Base-by-base conservation (phyloP, 169 alveolate species). In the Miamiensis avidus region DNA sequence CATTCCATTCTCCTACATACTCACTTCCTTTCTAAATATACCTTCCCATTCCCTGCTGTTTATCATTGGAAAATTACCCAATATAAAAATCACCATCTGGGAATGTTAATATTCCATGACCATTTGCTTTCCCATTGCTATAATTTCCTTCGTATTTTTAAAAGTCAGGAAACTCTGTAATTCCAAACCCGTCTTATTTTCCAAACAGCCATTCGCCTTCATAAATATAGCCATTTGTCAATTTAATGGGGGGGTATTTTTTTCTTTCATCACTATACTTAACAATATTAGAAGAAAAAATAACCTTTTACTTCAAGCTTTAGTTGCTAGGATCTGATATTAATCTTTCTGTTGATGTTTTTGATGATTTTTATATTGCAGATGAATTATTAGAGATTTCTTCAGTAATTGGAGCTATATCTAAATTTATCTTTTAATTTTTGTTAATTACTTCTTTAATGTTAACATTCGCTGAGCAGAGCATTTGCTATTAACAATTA, bases 1-100 rank as follows among this genome's bases (percentile, higher is more conserved):
- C 88, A 25, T 78, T 65, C 89, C 89, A 85, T 32, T 69, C 78
- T 33, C 94, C 94, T 81, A 93, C 97, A 84, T 97, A 97, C 69
- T 96, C 93, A 29, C 92, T 92, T 78, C 84, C 88, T 34, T 74
- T 76, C 83, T 87, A 88, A 16, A 83, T 89, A 74, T 88, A 85
- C 79, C 82, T 83, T 26, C 95, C 95, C 75, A 85, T 64, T 29
- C 95, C 93, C 34, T 78, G 31, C 26, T 89, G 88, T 76, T 87
- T 78, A 79, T 87, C 90, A 81, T 88, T 79, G 69, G 74, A 76
- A 86, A 92, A 92, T 49, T 86, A 77, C 65, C 95, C 95, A 29
- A 64, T 78, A 84, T 88, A 91, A 83, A 78, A 82, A 29, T 84
- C 78, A 28, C 95, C 95, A 49, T 49, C 69, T 49, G 4, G 20